Evolutionary conservation across 345 rosid species (phyloP).

Genomic region (Erucastrum elatum): DNA sequence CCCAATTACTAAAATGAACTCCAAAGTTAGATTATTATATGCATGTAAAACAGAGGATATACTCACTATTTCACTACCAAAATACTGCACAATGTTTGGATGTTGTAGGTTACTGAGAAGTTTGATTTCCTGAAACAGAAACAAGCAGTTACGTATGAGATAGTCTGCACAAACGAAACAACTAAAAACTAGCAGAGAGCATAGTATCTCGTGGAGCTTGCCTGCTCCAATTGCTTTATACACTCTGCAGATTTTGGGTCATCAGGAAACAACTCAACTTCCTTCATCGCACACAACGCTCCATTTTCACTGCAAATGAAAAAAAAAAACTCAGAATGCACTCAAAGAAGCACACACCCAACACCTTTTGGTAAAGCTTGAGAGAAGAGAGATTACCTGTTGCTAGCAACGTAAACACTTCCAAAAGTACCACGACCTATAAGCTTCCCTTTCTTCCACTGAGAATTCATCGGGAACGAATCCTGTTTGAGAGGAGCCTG

Average conservation of each 20-base stretch:
- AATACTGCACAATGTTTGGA: slow-evolving; percentile 94
- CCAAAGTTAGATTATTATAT: background rate
- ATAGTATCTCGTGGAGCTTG: background rate
- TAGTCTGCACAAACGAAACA: background rate
- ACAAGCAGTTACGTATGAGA: background rate
- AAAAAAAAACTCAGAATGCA: background rate
- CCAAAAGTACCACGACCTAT: slow-evolving; percentile 99
- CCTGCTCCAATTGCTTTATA: slow-evolving; percentile 73
- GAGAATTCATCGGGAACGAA: slow-evolving; percentile 48
- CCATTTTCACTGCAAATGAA: slow-evolving; percentile 71
- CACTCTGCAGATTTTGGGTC: slow-evolving; percentile 86
- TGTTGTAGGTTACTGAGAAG: slow-evolving; percentile 90
- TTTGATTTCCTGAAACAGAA: slow-evolving; percentile 71
- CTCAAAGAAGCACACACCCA: background rate
- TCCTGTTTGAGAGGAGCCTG: slow-evolving; percentile 50
- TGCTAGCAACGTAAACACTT: slow-evolving; percentile 89
- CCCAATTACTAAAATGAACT: slow-evolving; percentile 8
- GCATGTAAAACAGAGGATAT: slow-evolving; percentile 29
- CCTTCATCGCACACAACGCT: slow-evolving; percentile 99
- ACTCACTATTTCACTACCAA: slow-evolving; percentile 97
- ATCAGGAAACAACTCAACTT: slow-evolving; percentile 86
- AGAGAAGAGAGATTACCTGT: slow-evolving; percentile 49
- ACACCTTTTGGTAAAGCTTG: background rate
- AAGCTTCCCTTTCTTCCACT: slow-evolving; percentile 90
- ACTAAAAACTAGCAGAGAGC: background rate